These are phyloP conservation scores for Apiotrichum porosum DNA, from an alignment of 1,284 basidiomycete species.

Conservation along the genomic window DNA sequence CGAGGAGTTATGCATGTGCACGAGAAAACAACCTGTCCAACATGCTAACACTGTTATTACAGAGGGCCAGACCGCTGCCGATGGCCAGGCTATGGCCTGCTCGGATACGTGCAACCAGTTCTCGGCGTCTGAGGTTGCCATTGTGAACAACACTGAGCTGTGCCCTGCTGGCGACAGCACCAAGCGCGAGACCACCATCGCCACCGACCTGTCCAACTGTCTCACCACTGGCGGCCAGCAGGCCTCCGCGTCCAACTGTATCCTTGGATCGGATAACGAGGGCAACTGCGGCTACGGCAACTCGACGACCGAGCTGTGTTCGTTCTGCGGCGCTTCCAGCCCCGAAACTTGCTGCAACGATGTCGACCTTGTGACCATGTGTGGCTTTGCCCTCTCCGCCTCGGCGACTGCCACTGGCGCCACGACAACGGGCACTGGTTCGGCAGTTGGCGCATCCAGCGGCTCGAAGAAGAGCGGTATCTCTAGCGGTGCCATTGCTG, in stretches of 20 bases:
- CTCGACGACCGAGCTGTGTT: slow-evolving; percentile 46
- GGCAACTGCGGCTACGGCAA: slow-evolving; percentile 50
- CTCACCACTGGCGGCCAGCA: slow-evolving; percentile 44
- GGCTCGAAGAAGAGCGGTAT: slow-evolving; percentile 18
- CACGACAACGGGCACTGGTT: slow-evolving; percentile 3
- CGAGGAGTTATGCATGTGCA: too few relatives aligned
- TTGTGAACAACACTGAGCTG: slow-evolving; percentile 27
- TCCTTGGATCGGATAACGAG: slow-evolving; percentile 47
- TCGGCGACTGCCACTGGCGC: slow-evolving; percentile 17
- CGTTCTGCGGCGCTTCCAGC: slow-evolving; percentile 41
- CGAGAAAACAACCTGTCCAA: too few relatives aligned
- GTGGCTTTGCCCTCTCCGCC: slow-evolving; percentile 23
- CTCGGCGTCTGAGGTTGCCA: slow-evolving; percentile 23
- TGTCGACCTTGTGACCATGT: slow-evolving; percentile 18
- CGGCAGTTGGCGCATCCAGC: neutral
- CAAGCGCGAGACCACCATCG: slow-evolving; percentile 20
- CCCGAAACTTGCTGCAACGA: neutral
- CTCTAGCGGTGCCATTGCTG: slow-evolving; percentile 5
- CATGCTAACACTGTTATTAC: too few relatives aligned
- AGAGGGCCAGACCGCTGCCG: slow-evolving; percentile 12
- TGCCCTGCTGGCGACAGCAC: slow-evolving; percentile 33
- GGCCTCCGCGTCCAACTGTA: slow-evolving; percentile 40
- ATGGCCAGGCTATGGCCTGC: slow-evolving; percentile 41
- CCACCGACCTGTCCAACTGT: slow-evolving; percentile 45
- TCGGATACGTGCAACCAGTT: slow-evolving; percentile 40